These are phyloP conservation scores for Tetradesmus lagerheimii DNA, from an alignment of 139 green algal genomes.

Conservation along the genomic window DNA sequence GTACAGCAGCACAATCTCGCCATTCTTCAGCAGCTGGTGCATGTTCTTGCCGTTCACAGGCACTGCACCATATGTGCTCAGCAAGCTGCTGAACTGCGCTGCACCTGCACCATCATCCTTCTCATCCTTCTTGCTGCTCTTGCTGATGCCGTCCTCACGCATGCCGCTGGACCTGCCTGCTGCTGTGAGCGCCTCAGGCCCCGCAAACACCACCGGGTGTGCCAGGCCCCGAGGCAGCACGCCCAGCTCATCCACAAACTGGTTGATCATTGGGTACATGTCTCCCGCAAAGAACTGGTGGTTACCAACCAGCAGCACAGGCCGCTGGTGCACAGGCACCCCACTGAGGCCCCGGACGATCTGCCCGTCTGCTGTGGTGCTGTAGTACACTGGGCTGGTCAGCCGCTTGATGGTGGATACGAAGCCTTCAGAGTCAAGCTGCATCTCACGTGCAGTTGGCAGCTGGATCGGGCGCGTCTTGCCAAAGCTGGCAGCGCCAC, in stretches of 20 bases:
- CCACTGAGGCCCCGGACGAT: conserved; percentile 45
- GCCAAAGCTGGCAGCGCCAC: conserved; percentile 69
- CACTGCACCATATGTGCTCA: conserved; percentile 94
- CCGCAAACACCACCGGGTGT: conserved; percentile 72
- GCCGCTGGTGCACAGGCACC: conserved; percentile 55
- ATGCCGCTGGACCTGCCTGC: conserved; percentile 13
- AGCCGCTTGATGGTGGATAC: conserved; percentile 56
- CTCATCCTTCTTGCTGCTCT: background rate
- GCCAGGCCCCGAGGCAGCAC: conserved; percentile 86
- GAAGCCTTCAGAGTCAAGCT: conserved; percentile 36
- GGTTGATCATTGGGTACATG: conserved; percentile 76
- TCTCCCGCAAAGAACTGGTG: conserved; percentile 87
- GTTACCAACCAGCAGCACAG: conserved; percentile 94
- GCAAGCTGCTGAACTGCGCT: conserved; percentile 65
- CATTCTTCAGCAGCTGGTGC: conserved; percentile 78
- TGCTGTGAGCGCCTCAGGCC: conserved; percentile 27
- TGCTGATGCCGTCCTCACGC: conserved; percentile 21
- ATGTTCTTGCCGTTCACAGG: conserved; percentile 86
- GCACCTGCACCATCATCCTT: conserved; percentile 17
- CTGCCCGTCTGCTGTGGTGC: conserved; percentile 65
- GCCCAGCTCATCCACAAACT: conserved; percentile 75
- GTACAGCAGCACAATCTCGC: conserved; percentile 91
- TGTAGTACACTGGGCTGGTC: conserved; percentile 88
- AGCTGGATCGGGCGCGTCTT: conserved; percentile 81
- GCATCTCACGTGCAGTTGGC: conserved; percentile 66